Evolutionary conservation across 352 stramenopile species (phyloP).

Genomic region (Phytophthora sp.): DNA sequence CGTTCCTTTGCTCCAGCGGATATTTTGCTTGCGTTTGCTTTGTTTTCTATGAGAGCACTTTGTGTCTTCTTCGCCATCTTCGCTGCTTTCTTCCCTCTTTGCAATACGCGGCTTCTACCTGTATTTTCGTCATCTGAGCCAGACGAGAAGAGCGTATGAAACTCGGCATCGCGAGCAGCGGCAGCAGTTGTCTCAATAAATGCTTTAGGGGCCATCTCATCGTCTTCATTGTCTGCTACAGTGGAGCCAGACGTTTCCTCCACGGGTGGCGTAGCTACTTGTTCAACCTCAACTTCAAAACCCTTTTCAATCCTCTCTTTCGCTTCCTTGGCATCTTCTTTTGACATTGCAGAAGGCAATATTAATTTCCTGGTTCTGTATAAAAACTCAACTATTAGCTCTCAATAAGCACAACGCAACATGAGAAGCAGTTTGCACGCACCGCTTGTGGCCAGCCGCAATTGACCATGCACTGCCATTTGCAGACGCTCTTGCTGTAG

Average conservation of each 20-base stretch:
- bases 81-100: slow-evolving; percentile 10
- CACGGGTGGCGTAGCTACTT: background rate
- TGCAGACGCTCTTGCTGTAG: slow-evolving; percentile 8
- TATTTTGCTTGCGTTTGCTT: background rate
- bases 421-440: slow-evolving; percentile 1
- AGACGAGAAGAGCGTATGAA: slow-evolving; percentile 31
- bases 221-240: background rate
- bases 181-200: slow-evolving; percentile 10
- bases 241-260: background rate
- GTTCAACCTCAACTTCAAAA: slow-evolving; percentile 22
- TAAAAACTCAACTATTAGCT: slow-evolving; percentile 4
- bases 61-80: background rate
- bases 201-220: background rate
- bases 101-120: slow-evolving; percentile 3
- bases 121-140: slow-evolving; percentile 26
- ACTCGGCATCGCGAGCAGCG: slow-evolving; percentile 22
- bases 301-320: slow-evolving; percentile 50
- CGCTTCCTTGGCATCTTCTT: slow-evolving; percentile 33
- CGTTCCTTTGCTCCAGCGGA: background rate
- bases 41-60: background rate
- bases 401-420: background rate
- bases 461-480: slow-evolving; percentile 22
- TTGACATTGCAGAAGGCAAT: slow-evolving; percentile 46
- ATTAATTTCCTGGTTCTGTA: slow-evolving; percentile 18
- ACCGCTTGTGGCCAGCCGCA: slow-evolving; percentile 27